These are phyloP conservation scores for Zasmidium citrigriseum DNA, from an alignment of 2,329 filamentous ascomycete species.

Conservation along the genomic window DNA sequence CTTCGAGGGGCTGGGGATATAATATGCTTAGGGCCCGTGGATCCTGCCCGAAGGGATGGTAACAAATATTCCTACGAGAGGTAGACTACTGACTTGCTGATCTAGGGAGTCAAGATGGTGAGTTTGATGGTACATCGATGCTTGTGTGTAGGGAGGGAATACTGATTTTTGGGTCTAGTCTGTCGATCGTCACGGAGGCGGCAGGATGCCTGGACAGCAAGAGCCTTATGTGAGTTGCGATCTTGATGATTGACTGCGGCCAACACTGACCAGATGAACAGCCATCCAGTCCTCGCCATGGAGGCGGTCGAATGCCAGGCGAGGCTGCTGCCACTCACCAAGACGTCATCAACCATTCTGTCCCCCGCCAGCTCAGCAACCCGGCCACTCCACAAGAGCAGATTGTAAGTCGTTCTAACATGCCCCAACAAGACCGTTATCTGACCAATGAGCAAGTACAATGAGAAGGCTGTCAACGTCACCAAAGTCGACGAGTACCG, in stretches of 20 bases:
- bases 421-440: not conserved
- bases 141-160: not conserved
- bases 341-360: not conserved
- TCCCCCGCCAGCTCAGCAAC: not conserved
- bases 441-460: not conserved
- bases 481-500: not conserved
- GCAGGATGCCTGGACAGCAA: slow-evolving; percentile 2
- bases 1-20: not conserved
- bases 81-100: too few relatives aligned
- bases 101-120: not conserved
- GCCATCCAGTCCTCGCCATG: not conserved
- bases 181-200: slow-evolving; percentile 9
- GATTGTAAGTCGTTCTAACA: not conserved
- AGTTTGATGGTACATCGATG: not conserved
- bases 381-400: not conserved
- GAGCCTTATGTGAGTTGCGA: not conserved
- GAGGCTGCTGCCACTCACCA: not conserved
- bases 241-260: not conserved
- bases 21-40: not conserved
- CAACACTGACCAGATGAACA: not conserved
- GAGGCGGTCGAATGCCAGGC: not conserved
- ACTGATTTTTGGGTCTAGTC: not conserved
- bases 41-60: not conserved
- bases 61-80: not conserved
- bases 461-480: not conserved